Base-by-base conservation (phyloP, 1,284 basidiomycete genomes). In the Meira nashicola region DNA sequence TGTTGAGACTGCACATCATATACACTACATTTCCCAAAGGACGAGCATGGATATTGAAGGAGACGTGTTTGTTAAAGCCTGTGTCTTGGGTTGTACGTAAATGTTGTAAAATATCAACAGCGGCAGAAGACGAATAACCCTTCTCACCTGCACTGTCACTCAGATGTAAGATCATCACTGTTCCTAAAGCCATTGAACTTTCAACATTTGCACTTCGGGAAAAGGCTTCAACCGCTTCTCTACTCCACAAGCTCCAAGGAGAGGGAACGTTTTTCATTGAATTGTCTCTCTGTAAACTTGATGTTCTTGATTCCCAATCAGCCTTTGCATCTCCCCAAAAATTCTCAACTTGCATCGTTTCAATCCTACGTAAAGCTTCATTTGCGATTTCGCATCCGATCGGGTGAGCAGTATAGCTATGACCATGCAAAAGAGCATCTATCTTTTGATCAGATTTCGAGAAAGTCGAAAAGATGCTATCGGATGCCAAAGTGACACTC, bases 11-110 rank as follows among this genome's bases (percentile, higher is more conserved):
- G 6, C 87, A 88, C 85, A 98, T 96, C 78, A 96, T 87, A 79
- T 98, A 98, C 11, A 89, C 87, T 10, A 96, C 88, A 71, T 95
- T 87, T 0, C 94, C 94, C 25, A 97, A 81, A 0, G 94, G 93
- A 63, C 94, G 83, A 60, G 86, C 92, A 78, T 97, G 89, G 15
- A 96, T 84, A 19, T 86, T 84, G 73, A 88, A 91, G 7, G 77
- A 58, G 28, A 33, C 28, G 28, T 33, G 28, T 8, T 33, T 33
- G 10, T 46, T 19, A 3, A 40, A 9, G 19, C 46, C 51, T 19
- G 25, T 28, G 39, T n/a, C 21, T 19, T 23, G 47, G 19, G 6
- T 15, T 11, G 25, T 62, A 10, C 73, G 43, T n/a, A 76, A 50
- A 43, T 63, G 53, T 33, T 64, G 55, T 9, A 73, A 17, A 17